Evolutionary conservation across 805 yeast species (phyloP), one percentile per base, ranked within the genome.

Genomic region (Lipomyces yamanashiensis): DNA sequence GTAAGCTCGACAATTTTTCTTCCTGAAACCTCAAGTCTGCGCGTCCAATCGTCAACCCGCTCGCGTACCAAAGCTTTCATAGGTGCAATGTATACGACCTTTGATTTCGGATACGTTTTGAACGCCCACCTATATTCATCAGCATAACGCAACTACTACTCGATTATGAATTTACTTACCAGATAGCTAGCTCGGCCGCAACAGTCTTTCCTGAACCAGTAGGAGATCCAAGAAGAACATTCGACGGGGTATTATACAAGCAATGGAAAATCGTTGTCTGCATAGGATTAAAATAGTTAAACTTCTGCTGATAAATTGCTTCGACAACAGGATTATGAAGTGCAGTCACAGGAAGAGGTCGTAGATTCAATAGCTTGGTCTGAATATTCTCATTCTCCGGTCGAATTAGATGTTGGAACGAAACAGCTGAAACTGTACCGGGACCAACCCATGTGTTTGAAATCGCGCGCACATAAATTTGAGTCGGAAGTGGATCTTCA

Each of bases 121-220:
- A 93, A 89, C 0, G 99, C 98, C 74, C 92, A 53, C 68, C 68
- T 64, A 23, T 8, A 40, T 13, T 13, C 50, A 39, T 8, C 9
- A 21, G 17, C 21, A 12, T 21, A 7, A 9, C 19, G 7, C 9
- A 41, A 37, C 1, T 34, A 21, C 6, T 1, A 10, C 37, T 34
- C 23, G 12, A 12, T 7, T 13, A n/a, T 15, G 23, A 8, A 37
- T 10, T 3, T 28, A 61, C 66, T 12, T 47, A 93, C 98, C 98
- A 95, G 15, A 95, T 90, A 0, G 98, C 98, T 61, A 95, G 77
- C 73, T 95, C 99, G 0, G 98, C 97, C 36, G 96, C 98, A 40
- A 95, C 88, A 0, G 99, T 95, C 75, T 95, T 95, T 70, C 99
- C 99, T 0, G 98, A 93, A 28, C 99, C 99, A 1, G 99, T 95